Evolutionary conservation across 2,329 filamentous ascomycete species (phyloP).

Genomic region (Cladosporium austrohemisphaericum): DNA sequence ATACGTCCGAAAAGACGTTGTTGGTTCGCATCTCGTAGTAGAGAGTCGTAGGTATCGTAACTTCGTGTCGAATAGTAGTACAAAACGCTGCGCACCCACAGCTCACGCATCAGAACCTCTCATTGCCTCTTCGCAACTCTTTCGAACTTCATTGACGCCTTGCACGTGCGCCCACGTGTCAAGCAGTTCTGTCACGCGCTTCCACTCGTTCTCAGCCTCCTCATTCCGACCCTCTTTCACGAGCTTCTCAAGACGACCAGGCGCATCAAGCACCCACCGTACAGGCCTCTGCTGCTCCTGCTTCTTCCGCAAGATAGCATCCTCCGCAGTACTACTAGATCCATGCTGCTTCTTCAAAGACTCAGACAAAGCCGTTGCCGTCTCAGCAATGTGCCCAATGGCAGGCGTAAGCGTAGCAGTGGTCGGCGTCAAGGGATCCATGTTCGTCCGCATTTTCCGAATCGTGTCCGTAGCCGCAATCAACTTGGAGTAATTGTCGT

Average conservation of each 20-base stretch:
- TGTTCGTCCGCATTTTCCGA: slow-evolving; percentile 76
- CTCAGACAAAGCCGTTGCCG: slow-evolving; percentile 43
- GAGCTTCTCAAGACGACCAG: slow-evolving; percentile 56
- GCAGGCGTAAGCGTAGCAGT: slow-evolving; percentile 69
- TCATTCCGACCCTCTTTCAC: slow-evolving; percentile 57
- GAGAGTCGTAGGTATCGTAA: not conserved
- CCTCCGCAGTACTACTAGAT: slow-evolving; percentile 2
- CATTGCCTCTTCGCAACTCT: slow-evolving; percentile 34
- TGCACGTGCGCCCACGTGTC: slow-evolving; percentile 43
- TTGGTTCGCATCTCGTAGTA: too few species aligned
- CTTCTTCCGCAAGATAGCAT: slow-evolving; percentile 40
- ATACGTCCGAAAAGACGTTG: too few species aligned
- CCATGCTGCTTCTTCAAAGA: slow-evolving; percentile 32
- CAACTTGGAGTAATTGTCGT: slow-evolving; percentile 96
- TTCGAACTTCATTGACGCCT: slow-evolving; percentile 40
- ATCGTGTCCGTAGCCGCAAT: slow-evolving; percentile 98
- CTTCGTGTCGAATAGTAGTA: not conserved
- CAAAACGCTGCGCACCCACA: too few species aligned
- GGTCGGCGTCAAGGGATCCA: slow-evolving; percentile 74
- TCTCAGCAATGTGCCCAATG: slow-evolving; percentile 69
- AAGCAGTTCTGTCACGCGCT: slow-evolving; percentile 37
- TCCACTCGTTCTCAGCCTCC: slow-evolving; percentile 56
- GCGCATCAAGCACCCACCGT: slow-evolving; percentile 59
- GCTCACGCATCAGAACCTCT: not conserved
- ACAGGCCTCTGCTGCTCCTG: slow-evolving; percentile 54